These are phyloP conservation scores for Cryptococcus amylolentus DNA, from an alignment of 1,284 basidiomycete genomes.

Conservation along the genomic window DNA sequence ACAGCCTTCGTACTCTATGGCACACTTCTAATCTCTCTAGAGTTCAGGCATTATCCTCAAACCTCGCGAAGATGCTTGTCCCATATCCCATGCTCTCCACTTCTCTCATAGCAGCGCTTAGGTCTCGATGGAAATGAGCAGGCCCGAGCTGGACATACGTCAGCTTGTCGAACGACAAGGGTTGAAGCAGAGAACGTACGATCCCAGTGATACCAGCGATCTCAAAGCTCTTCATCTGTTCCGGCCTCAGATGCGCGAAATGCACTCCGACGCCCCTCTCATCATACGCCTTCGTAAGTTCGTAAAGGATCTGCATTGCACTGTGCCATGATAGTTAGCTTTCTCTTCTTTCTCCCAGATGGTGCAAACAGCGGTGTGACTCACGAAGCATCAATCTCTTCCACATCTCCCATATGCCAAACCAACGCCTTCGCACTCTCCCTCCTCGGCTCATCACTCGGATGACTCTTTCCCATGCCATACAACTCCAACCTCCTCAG, in stretches of 20 bases:
- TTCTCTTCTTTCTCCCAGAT: background rate
- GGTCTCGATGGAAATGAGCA: slow-evolving; percentile 67
- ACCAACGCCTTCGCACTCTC: slow-evolving; percentile 72
- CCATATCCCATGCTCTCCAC: slow-evolving; percentile 44
- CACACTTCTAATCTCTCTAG: no score
- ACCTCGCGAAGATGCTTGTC: slow-evolving; percentile 23
- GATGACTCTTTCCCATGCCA: slow-evolving; percentile 70
- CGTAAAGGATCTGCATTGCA: slow-evolving; percentile 78
- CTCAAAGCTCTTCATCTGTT: slow-evolving; percentile 59
- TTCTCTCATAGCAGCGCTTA: slow-evolving; percentile 49
- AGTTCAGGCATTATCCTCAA: background rate
- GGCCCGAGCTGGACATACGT: slow-evolving; percentile 59
- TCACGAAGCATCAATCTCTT: slow-evolving; percentile 77
- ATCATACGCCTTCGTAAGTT: slow-evolving; percentile 71
- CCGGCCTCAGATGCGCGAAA: slow-evolving; percentile 68
- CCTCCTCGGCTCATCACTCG: slow-evolving; percentile 76
- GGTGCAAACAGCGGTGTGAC: slow-evolving; percentile 35
- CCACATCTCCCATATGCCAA: slow-evolving; percentile 76
- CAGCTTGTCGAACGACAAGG: slow-evolving; percentile 52
- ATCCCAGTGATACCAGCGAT: slow-evolving; percentile 41
- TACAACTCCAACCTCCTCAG: slow-evolving; percentile 64
- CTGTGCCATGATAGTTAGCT: slow-evolving; percentile 48
- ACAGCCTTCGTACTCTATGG: no score
- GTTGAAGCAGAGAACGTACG: slow-evolving; percentile 21
- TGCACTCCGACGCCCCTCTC: slow-evolving; percentile 67